Percentiles rank a stretch among this genome's conserved stretches.
These are phyloP conservation scores for Penicillium cataractarum DNA, from an alignment of 495 filamentous ascomycete genomes.

Conservation along the genomic window DNA sequence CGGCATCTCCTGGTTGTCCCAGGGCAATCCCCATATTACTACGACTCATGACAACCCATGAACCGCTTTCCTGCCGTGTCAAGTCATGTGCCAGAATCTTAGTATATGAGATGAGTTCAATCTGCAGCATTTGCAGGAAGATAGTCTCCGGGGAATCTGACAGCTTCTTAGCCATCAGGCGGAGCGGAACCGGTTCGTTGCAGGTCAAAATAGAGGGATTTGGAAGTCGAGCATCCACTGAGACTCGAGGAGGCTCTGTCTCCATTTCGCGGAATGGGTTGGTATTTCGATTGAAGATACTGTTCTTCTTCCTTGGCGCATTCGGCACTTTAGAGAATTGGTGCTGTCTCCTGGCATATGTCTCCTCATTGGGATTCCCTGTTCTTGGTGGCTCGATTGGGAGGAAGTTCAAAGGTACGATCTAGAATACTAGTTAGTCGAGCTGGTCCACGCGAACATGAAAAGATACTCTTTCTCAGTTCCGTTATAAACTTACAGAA, in stretches of 20 bases:
- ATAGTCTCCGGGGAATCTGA: constrained; percentile 65
- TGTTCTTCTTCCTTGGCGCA: constrained; percentile 47
- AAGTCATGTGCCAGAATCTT: constrained; percentile 75
- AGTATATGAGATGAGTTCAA: constrained; percentile 80
- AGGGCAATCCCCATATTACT: constrained; percentile 70
- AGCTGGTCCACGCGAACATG: not conserved
- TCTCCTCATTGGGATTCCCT: constrained; percentile 68
- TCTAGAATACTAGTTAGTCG: constrained; percentile 38
- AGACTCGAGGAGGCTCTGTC: constrained; percentile 52
- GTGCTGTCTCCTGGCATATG: constrained; percentile 80
- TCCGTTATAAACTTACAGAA: constrained; percentile 44
- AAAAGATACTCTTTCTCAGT: not conserved
- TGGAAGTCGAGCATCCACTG: constrained; percentile 80
- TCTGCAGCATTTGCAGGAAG: constrained; percentile 76
- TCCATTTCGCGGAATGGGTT: constrained; percentile 26
- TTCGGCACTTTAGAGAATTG: constrained; percentile 60
- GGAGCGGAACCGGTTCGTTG: constrained; percentile 79
- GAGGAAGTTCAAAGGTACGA: constrained; percentile 74
- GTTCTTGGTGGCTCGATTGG: constrained; percentile 89
- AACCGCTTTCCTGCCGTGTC: constrained; percentile 61
- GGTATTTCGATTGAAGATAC: constrained; percentile 56
- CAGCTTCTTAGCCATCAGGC: constrained; percentile 74
- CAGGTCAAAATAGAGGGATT: constrained; percentile 89
- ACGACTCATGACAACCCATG: constrained; percentile 69
- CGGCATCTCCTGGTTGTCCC: constrained; percentile 57